Conservation (phyloP, 2,329 filamentous ascomycete genomes). For the Xylariaceae sp. region DNA sequence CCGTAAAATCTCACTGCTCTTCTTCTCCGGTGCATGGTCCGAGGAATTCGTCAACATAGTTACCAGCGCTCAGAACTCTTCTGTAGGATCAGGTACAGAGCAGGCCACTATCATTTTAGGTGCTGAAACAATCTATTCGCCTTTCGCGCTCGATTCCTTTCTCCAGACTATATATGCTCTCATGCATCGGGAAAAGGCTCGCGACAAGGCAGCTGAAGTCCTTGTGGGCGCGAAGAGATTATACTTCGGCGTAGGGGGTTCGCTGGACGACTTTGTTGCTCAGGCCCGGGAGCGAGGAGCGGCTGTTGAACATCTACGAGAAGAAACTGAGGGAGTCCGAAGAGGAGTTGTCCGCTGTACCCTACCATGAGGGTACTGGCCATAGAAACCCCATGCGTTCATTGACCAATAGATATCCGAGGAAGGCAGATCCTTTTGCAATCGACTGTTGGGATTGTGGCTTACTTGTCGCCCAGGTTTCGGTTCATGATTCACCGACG, state of each 20-base stretch:
- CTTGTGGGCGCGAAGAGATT: slow-evolving; percentile 72
- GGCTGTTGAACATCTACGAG: slow-evolving; percentile 47
- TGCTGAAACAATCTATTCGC: slow-evolving; percentile 81
- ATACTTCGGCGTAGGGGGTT: slow-evolving; percentile 82
- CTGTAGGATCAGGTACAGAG: slow-evolving; percentile 29
- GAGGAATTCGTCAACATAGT: slow-evolving; percentile 59
- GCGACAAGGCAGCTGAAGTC: slow-evolving; percentile 50
- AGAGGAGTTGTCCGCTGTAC: slow-evolving; percentile 55
- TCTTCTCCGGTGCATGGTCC: slow-evolving; percentile 74
- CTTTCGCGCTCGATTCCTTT: slow-evolving; percentile 65
- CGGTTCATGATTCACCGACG: too few relatives aligned
- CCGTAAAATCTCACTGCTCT: slow-evolving; percentile 53
- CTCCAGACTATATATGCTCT: slow-evolving; percentile 58
- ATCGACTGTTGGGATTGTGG: too few relatives aligned
- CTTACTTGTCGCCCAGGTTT: too few relatives aligned
- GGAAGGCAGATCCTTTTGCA: not conserved
- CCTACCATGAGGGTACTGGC: slow-evolving; percentile 29
- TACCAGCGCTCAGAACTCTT: slow-evolving; percentile 19
- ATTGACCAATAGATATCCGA: not conserved
- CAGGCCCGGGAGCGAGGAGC: slow-evolving; percentile 48
- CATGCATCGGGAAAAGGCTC: slow-evolving; percentile 38
- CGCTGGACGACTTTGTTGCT: slow-evolving; percentile 68
- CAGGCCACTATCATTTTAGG: slow-evolving; percentile 57
- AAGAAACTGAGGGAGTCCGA: slow-evolving; percentile 58
- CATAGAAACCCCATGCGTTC: not conserved